These are phyloP conservation scores for grape (Vitis vinifera) DNA, from an alignment of 164 flowering plant genomes.

Conservation along the genomic window ASM3070453v1 NC_081818.1:5698501-5699000, in stretches of 20 bases:
- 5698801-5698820: constrained; percentile 3
- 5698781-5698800: constrained; percentile 3
- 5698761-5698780: constrained; percentile 6
- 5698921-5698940: constrained; percentile 8
- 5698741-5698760: constrained; percentile 9
- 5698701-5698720: not conserved
- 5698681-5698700: too few relatives aligned
- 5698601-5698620: too few relatives aligned
- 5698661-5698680: too few relatives aligned
- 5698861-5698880: constrained; percentile 10
- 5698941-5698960: constrained; percentile 2
- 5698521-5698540: too few relatives aligned
- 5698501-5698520: too few relatives aligned
- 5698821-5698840: not conserved
- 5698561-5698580: too few relatives aligned
- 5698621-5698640: too few relatives aligned
- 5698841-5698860: constrained; percentile 8
- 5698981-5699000: constrained; percentile 13
- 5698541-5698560: too few relatives aligned
- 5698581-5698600: too few relatives aligned
- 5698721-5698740: constrained; percentile 5
- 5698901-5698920: constrained; percentile 10
- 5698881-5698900: not conserved
- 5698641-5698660: too few relatives aligned
- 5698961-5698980: constrained; percentile 4